Evolutionary conservation across 2,329 filamentous ascomycete genomes (phyloP), one percentile per base, ranked within the genome.

Genomic region (Paramyrothecium sp.): DNA sequence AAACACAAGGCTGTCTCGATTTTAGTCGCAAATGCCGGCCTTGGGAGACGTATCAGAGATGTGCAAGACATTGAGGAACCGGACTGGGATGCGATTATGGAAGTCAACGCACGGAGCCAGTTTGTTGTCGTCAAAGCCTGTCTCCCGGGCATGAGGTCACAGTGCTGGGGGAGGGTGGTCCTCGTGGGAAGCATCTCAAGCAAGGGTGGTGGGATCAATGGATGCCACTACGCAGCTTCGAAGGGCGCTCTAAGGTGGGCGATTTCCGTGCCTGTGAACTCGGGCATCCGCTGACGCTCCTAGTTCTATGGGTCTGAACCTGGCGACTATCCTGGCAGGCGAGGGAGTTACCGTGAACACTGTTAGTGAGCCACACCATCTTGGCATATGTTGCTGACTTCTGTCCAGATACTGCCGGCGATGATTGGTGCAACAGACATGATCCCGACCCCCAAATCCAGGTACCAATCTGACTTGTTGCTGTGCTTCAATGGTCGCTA

Each of bases 41-140:
- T 71, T 0, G 71, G 70, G 1, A 65, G 63, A 19, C 67, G 71
- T 1, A 72, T 74, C 30, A 67, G 71, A 1, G 69, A 74, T 55
- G 60, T 70, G 22, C 53, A 58, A 3, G 63, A 74, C 21, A 73
- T 74, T 23, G 57, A 55, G 30, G 71, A 73, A 33, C 69, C 69
- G 2, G 71, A 73, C 47, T 74, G 72, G 71, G 71, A 74, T 58
- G 64, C 70, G 50, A 65, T 73, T 58, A 68, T 73, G 62, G 71
- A 72, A 33, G 63, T 73, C 30, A 72, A 73, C 56, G 51, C 67
- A 1, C 61, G 69, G 17, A 71, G 70, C 55, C 70, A 73, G 51
- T 73, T 73, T 51, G 69, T 71, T 5, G 67, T 73, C 2, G 68
- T 69, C 3, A 71, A 69, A 33, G 65, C 65, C 1, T 72, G 70